phyloP scores from a whole-genome alignment of 1,139 yeast genomes.

The Pichia cactophila region DNA sequence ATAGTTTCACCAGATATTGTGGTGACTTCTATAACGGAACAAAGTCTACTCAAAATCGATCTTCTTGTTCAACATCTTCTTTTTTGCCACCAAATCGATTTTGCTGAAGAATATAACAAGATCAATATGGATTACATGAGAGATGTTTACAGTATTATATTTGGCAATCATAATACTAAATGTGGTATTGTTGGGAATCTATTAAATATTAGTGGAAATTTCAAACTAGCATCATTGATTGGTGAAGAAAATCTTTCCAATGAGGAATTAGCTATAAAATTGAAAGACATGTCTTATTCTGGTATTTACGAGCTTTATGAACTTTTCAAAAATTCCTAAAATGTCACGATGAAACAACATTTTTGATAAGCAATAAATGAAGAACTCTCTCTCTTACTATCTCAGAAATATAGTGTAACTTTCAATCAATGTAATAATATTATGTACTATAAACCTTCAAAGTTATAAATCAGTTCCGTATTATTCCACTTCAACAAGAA shows the following conservation, averaged over 20 bases:
- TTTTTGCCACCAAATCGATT: slow-evolving; percentile 26
- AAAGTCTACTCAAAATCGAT: slow-evolving; percentile 40
- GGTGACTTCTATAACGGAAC: slow-evolving; percentile 32
- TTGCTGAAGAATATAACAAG: neutral
- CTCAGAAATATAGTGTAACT: neutral
- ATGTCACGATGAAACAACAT: neutral
- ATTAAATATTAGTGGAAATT: neutral
- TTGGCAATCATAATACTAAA: neutral
- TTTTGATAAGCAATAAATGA: neutral
- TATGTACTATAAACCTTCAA: neutral
- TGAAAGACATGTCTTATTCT: neutral
- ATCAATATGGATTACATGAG: neutral
- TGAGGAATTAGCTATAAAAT: neutral
- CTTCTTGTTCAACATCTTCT: slow-evolving; percentile 44
- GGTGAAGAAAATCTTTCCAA: neutral
- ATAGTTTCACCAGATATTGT: slow-evolving; percentile 36
- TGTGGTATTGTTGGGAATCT: neutral
- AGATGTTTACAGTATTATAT: neutral
- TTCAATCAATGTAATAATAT: neutral
- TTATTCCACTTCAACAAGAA: too few relatives aligned
- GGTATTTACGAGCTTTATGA: neutral
- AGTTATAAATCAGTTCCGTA: too few relatives aligned
- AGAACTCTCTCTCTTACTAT: neutral
- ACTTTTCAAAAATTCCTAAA: neutral
- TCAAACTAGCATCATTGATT: neutral